Evolutionary conservation across 176 grass and related monocot genomes (phyloP).

Genomic region (Thinopyrum elongatum): DNA sequence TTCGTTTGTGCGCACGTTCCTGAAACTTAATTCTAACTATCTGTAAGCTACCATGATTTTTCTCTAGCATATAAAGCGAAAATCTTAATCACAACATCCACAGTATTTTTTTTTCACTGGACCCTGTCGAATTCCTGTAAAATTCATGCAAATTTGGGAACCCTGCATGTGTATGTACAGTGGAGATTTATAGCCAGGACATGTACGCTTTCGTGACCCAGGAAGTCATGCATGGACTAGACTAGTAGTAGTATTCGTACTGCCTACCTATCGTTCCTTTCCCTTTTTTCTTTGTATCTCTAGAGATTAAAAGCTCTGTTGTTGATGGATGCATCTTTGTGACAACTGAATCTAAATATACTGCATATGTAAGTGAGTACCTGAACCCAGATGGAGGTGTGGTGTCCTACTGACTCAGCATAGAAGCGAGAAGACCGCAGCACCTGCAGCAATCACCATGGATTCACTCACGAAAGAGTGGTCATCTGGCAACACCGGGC

Average conservation of each 20-base stretch:
- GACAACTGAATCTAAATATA: neutral
- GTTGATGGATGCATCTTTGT: neutral
- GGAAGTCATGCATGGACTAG: neutral
- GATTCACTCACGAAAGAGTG: neutral
- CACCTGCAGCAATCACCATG: neutral
- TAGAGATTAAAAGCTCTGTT: neutral
- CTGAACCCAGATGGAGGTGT: neutral
- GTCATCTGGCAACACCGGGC: neutral
- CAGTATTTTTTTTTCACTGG: neutral
- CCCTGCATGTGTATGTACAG: neutral
- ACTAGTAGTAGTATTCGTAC: neutral
- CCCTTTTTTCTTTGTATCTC: neutral
- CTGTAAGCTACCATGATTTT: neutral
- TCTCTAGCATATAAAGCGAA: neutral
- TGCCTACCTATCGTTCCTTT: neutral
- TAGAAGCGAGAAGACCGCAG: neutral
- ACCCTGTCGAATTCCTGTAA: neutral
- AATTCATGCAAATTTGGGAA: neutral
- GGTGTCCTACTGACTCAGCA: neutral
- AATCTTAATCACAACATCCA: neutral
- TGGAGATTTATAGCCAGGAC: neutral
- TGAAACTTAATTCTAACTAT: neutral
- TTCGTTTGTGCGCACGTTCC: neutral
- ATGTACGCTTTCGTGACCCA: constrained; percentile 5
- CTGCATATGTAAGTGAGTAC: neutral